Evolutionary conservation across 1,284 basidiomycete species (phyloP), one percentile per base, ranked within the genome.

Genomic region (Rhodotorula glutinis): DNA sequence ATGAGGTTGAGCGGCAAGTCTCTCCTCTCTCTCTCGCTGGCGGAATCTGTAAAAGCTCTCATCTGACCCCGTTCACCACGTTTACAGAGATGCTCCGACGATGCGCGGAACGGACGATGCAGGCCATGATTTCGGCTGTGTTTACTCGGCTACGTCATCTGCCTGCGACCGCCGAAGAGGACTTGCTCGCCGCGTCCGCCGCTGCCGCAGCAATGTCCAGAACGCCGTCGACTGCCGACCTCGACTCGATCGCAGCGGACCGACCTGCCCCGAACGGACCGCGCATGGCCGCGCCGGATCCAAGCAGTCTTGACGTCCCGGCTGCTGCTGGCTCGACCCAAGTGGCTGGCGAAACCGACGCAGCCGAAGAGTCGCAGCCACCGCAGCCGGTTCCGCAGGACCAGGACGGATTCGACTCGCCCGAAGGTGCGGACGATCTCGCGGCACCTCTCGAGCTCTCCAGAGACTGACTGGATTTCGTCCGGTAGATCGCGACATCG

Each of bases 31-130:
- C 8, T 3, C 57, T 47, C 30, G 33, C 53, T 57, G 14, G 23
- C 46, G n/a, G n/a, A 25, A 29, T 29, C 30, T 19, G 43, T 33
- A 52, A 7, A 43, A 14, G 21, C 56, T n/a, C n/a, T 46, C 5
- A 27, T n/a, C 60, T 49, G 25, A 44, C 23, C 54, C 11, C 10
- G 11, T 47, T 69, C 54, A 38, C 38, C 63, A 58, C 71, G 67
- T 19, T 2, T n/a, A 16, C 78, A 91, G 92, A 94, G 79, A 87
- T 90, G 63, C 83, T 96, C 25, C 86, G 96, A 55, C 86, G 89
- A 47, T 91, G 91, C n/a, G 94, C 96, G 1, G 94, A 98, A 78
- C 85, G 86, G n/a, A 91, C 89, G 0, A 95, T 98, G 86, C 89
- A 95, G 74, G 82, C 86, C 1, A 86, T 98, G 72, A 89, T 94